Conservation (phyloP, 768 basidiomycete genomes). For the Phanerodontia chrysosporium region DNA sequence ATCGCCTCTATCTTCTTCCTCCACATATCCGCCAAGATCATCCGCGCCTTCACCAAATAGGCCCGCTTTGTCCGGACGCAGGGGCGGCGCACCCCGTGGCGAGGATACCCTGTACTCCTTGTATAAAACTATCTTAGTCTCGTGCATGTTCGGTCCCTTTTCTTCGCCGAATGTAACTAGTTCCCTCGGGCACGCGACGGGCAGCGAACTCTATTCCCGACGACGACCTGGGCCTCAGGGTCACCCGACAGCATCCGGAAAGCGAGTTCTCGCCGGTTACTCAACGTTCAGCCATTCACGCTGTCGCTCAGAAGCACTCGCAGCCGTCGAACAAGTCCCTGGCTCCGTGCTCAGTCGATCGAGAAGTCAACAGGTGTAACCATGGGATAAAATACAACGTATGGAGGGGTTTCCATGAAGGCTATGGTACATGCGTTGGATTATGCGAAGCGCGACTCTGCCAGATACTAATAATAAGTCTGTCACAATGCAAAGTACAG, state of each 20-base stretch:
- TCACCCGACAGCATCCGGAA: not conserved
- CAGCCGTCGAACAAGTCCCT: not conserved
- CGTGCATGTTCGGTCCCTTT: not conserved
- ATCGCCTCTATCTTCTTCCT: constrained; percentile 99
- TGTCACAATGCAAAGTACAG: not conserved
- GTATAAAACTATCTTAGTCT: constrained; percentile 6
- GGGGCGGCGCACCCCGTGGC: not conserved
- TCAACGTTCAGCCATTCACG: not conserved
- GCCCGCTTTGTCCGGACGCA: not conserved
- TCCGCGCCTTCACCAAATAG: constrained; percentile 85
- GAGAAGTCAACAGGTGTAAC: no score
- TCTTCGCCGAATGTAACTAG: not conserved
- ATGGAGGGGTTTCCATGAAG: not conserved
- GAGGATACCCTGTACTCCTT: constrained; percentile 8
- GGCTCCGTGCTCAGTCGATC: no score
- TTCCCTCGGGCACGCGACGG: not conserved
- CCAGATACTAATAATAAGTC: not conserved
- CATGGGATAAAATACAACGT: not conserved
- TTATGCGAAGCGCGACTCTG: not conserved
- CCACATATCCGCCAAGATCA: constrained; percentile 93
- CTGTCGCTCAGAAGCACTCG: not conserved
- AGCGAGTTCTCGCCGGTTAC: not conserved
- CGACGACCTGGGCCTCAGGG: not conserved
- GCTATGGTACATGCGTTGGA: not conserved
- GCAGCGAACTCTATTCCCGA: not conserved